These are phyloP conservation scores for Harringtonia lauricola DNA, from an alignment of 2,329 filamentous ascomycete species.

Conservation along the genomic window DNA sequence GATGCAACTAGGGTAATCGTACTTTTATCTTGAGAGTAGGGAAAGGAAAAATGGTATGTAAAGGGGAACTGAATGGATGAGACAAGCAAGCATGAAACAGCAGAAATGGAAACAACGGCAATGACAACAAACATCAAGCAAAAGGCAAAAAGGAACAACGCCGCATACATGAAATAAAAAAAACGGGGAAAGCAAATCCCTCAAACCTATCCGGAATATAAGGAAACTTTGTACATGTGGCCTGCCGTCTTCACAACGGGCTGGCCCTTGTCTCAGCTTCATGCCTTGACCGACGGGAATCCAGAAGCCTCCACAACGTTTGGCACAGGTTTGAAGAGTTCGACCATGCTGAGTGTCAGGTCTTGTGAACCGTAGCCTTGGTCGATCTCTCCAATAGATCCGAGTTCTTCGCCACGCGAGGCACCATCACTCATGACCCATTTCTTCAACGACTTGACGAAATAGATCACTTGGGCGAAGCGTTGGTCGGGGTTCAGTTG, in stretches of 20 bases:
- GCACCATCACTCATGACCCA: conserved; percentile 55
- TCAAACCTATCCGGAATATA: conserved; percentile 5
- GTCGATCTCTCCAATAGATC: conserved; percentile 58
- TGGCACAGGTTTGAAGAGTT: conserved; percentile 54
- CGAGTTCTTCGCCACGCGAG: conserved; percentile 54
- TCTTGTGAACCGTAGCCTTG: conserved; percentile 52
- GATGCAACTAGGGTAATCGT: conserved; percentile 23
- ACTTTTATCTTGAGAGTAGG: conserved; percentile 10
- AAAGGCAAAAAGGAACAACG: conserved; percentile 14
- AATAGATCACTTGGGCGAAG: conserved; percentile 47
- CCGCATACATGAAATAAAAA: conserved; percentile 13
- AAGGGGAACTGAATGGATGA: neutral
- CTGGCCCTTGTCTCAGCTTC: conserved; percentile 23
- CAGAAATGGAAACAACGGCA: conserved; percentile 2
- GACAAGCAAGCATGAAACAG: conserved; percentile 2
- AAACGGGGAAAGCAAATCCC: conserved; percentile 12
- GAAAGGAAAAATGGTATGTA: neutral
- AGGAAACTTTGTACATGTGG: conserved; percentile 18
- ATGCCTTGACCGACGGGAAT: conserved; percentile 29
- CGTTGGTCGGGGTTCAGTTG: conserved; percentile 46
- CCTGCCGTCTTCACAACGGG: conserved; percentile 18
- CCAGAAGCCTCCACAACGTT: conserved; percentile 30
- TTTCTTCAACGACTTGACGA: conserved; percentile 47
- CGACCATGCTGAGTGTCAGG: conserved; percentile 59
- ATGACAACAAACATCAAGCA: conserved; percentile 1